A percentile compares a stretch with the other conserved stretches of the same genome.
Evolutionary conservation across 2,329 filamentous ascomycete genomes (phyloP).

Genomic region (Trichoderma sp.): DNA sequence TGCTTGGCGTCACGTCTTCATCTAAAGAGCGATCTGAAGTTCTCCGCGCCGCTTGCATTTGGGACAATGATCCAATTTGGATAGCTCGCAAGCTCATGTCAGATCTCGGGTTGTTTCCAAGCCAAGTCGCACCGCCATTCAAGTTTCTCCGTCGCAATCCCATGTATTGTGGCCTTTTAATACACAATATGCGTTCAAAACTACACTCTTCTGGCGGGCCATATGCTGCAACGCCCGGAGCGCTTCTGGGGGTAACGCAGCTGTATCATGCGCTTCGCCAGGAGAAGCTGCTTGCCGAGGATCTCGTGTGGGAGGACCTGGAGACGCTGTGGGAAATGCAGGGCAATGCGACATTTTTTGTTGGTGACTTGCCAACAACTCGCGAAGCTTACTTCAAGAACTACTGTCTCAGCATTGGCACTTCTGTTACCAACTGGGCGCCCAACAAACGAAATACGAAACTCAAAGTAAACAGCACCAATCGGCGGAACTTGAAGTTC

Average conservation of each 20-base stretch:
- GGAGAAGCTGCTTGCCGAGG: neutral
- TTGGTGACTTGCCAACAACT: neutral
- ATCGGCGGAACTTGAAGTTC: neutral
- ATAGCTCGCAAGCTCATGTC: neutral
- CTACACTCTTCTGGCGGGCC: neutral
- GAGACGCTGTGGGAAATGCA: neutral
- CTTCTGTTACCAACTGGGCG: neutral
- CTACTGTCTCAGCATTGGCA: neutral
- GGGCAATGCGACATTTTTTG: neutral
- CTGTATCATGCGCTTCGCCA: neutral
- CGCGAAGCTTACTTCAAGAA: constrained; percentile 1
- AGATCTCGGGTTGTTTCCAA: neutral
- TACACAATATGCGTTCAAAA: neutral
- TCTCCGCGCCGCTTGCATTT: neutral
- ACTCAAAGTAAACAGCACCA: neutral
- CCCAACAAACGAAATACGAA: neutral
- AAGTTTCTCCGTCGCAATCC: neutral
- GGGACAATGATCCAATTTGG: neutral
- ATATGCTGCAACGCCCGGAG: neutral
- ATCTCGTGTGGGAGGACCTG: neutral
- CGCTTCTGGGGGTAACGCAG: neutral
- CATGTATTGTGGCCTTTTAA: neutral
- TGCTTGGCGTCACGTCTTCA: neutral
- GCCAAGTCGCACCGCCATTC: neutral
- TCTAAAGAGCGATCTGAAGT: neutral